Evolutionary conservation across 2,329 filamentous ascomycete species (phyloP), one percentile per base, ranked within the genome.

Genomic region (Emmonsiellopsis sp.): DNA sequence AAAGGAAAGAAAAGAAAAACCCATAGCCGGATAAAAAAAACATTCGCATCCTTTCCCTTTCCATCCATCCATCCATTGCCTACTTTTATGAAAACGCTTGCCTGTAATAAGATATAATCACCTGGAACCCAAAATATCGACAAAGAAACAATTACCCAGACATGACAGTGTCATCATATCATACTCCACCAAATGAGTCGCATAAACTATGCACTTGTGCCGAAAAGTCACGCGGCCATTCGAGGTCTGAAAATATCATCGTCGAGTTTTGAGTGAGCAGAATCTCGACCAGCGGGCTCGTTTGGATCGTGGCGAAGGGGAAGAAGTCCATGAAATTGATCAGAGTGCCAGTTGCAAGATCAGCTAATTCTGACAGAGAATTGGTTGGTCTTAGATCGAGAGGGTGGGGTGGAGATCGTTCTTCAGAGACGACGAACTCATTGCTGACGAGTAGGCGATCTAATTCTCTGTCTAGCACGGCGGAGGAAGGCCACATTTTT

Each of bases 401-500:
- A 46, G 56, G 52, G 6, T 53, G 53, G 44, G 57, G 51, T 11
- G 55, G 55, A 10, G 56, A 52, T 14, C 53, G 42, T 49, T 51
- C 51, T 13, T 56, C 54, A 11, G 49, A 34, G 8, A 43, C 52
- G 3, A 49, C 45, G 2, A 48, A 51, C 47, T 55, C 54, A 13
- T 46, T 44, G 46, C 27, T 58, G 43, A 17, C 51, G 45, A 60
- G 56, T 11, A 66, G 55, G 8, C 66, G 62, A 14, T 65, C 57
- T 45, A 69, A 68, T 0, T 66, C 69, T 6, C 59, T 57, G 7
- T 64, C 57, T 36, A 71, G 67, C 33, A 71, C 63, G 17, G 64
- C 63, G 2, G 69, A 68, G 1, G 67, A 66, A 3, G 65, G 68
- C 69, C 69, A 71, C 65, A 70, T 68, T 3, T 48, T 48, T 6